Evolutionary conservation across 768 basidiomycete species (phyloP), one percentile per base, ranked within the genome.

Genomic region (Naganishia vishniacii): DNA sequence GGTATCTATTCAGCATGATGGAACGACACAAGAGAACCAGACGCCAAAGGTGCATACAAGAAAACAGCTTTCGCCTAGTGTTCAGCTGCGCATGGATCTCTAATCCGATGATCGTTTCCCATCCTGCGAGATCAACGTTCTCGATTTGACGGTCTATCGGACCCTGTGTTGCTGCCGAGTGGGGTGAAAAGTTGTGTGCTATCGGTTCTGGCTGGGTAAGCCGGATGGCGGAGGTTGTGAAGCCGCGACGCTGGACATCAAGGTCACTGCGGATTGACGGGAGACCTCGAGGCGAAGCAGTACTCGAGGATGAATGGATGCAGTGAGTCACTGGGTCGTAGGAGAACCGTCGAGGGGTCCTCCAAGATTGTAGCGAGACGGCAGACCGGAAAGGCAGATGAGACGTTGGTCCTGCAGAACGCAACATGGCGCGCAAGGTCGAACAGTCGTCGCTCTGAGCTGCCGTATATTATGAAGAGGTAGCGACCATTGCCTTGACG

Each of bases 11-110:
- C 60, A 41, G 53, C 71, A 67, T 31, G 29, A 11, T 8, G 15
- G 62, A 18, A 44, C 48, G 47, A 28, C 20, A 37, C 32, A 9
- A 18, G 9, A 13, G 20, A 77, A 82, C n/a, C n/a, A n/a, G 66
- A 16, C 13, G 34, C 20, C 37, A 7, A 25, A 37, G 23, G 7
- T 56, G 53, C 53, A 40, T 25, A 85, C 84, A 71, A 40, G 92
- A 97, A 78, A 99, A 97, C 26, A 99, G 82, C 77, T 99, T 99
- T 62, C 81, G 79, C 62, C 86, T 83, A 2, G 91, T 86, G 76
- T 88, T 89, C 72, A 99, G 84, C 75, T 98, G 94, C 0, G 91
- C 89, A 73, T 98, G 95, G 5, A 94, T 89, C 73, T 99, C 95
- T 48, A 99, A 86, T 16, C 95, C 95, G 32, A 98, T 85, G 42